These are phyloP conservation scores for Yamadazyma diospyri DNA, from an alignment of 1,139 yeast genomes.

Conservation along the genomic window DNA sequence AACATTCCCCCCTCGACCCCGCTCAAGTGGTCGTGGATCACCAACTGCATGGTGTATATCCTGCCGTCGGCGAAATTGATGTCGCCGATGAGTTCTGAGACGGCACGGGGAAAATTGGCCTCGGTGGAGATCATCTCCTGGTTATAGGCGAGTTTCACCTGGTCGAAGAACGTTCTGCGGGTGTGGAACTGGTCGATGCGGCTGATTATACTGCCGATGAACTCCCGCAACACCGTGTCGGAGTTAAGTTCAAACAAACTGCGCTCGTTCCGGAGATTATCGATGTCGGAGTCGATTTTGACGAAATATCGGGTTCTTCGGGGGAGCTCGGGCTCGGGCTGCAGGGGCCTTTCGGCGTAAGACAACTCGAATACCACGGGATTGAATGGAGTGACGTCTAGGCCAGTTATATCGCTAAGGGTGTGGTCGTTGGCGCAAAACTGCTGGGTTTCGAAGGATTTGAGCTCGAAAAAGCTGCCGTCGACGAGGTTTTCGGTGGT, in stretches of 20 bases:
- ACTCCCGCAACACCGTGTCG: conserved; percentile 20
- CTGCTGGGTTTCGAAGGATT: conserved; percentile 14
- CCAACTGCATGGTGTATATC: conserved; percentile 14
- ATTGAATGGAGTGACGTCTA: conserved; percentile 30
- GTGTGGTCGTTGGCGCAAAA: conserved; percentile 13
- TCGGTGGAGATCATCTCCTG: conserved; percentile 11
- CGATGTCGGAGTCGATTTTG: conserved; percentile 17
- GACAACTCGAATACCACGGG: conserved; percentile 18
- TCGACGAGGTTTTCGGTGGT: conserved; percentile 10
- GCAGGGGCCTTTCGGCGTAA: conserved; percentile 6
- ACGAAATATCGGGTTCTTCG: conserved; percentile 11
- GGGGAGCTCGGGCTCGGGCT: conserved; percentile 1
- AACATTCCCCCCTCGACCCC: conserved; percentile 25
- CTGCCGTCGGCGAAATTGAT: conserved; percentile 6
- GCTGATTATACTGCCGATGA: conserved; percentile 21
- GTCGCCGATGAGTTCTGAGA: background rate
- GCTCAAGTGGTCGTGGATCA: conserved; percentile 15
- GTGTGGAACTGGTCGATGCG: conserved; percentile 24
- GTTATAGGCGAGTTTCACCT: conserved; percentile 19
- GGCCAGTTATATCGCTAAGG: conserved; percentile 18
- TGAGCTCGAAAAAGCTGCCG: conserved; percentile 13
- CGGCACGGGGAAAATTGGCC: conserved; percentile 8
- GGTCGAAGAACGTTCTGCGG: conserved; percentile 28
- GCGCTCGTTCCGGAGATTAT: conserved; percentile 19
- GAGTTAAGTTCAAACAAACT: conserved; percentile 24